A percentile compares a stretch with the other conserved stretches of the same genome.
phyloP scores from a whole-genome alignment of 305 asterid genomes.

The Solanum chacoense region DNA sequence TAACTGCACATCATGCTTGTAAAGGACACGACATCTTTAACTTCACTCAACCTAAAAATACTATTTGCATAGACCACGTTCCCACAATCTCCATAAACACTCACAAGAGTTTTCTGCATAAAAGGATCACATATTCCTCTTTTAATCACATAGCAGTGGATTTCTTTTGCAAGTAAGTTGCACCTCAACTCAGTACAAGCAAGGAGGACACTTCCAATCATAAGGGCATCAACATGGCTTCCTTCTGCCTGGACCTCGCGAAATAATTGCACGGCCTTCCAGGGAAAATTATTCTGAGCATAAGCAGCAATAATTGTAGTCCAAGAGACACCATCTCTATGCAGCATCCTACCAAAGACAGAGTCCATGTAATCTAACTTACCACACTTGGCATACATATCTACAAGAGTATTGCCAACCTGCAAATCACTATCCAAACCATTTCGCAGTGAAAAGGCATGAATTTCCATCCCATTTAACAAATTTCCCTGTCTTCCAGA shows the following conservation, averaged over 20 bases:
- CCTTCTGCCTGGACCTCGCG: slow-evolving; percentile 25
- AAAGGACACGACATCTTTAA: slow-evolving; percentile 58
- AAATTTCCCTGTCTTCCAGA: slow-evolving; percentile 49
- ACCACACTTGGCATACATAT: slow-evolving; percentile 90
- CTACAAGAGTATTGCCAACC: slow-evolving; percentile 60
- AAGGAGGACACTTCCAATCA: slow-evolving; percentile 61
- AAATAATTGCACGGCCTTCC: slow-evolving; percentile 40
- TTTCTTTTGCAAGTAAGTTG: slow-evolving; percentile 41
- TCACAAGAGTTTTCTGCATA: slow-evolving; percentile 42
- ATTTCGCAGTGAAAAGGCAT: slow-evolving; percentile 56
- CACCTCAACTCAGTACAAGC: slow-evolving; percentile 56
- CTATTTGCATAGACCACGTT: slow-evolving; percentile 37
- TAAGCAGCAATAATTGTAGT: slow-evolving; percentile 63
- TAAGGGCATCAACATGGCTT: slow-evolving; percentile 33
- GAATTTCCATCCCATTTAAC: slow-evolving; percentile 59
- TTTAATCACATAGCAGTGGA: slow-evolving; percentile 50
- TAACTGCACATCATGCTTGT: slow-evolving; percentile 72
- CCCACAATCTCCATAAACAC: slow-evolving; percentile 63
- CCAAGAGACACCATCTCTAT: slow-evolving; percentile 63
- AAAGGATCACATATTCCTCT: slow-evolving; percentile 35
- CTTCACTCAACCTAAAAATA: slow-evolving; percentile 28
- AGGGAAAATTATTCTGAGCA: slow-evolving; percentile 38
- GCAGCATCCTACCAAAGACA: slow-evolving; percentile 39
- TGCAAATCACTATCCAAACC: slow-evolving; percentile 48
- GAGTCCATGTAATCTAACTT: slow-evolving; percentile 42